Evolutionary conservation across 768 basidiomycete genomes (phyloP), one percentile per base, ranked within the genome.

Genomic region (Galerina marginata): DNA sequence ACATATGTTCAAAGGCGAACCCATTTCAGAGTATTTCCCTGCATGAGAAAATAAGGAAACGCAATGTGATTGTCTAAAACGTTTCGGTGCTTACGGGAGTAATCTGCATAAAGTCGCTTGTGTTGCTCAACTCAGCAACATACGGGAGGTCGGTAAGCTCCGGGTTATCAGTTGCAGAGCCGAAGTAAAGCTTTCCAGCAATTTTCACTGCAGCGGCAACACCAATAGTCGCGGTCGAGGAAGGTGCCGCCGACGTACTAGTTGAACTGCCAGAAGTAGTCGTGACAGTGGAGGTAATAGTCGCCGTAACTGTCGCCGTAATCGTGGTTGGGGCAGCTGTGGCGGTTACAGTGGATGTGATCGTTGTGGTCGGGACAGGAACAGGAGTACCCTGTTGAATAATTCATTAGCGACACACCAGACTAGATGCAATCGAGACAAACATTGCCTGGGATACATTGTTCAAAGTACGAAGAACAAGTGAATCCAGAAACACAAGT

Each of bases 21-120:
- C 83, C 83, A 85, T 80, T 85, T 84, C 83, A 84, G 83, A 60
- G 76, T 79, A 65, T 84, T 84, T 16, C 73, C 72, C 72, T 74
- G 46, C 12, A 44, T 56, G 38, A 48, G 33, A 52, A 48, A 6
- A 52, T 40, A 48, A 4, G 29, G 40, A 51, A 29, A 9, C 12
- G 16, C n/a, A 29, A 9, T 45, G 25, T 4, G 36, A 23, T 15
- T 7, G 9, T 20, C 2, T 48, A 15, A 40, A 25, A 44, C 20
- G 23, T 14, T 6, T 7, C 4, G 16, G 25, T 20, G 57, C 68
- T 43, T 46, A 73, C 81, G n/a, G 82, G 77, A 2, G 82, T 83
- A 55, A 83, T 71, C 65, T 81, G 81, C 11, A 73, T 73, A 63
- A 83, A 84, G 59, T 78, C 71, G 14, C 54, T 68, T 39, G 62